Evolutionary conservation across 2,329 filamentous ascomycete species (phyloP).

Genomic region (Rutstroemia sp.): DNA sequence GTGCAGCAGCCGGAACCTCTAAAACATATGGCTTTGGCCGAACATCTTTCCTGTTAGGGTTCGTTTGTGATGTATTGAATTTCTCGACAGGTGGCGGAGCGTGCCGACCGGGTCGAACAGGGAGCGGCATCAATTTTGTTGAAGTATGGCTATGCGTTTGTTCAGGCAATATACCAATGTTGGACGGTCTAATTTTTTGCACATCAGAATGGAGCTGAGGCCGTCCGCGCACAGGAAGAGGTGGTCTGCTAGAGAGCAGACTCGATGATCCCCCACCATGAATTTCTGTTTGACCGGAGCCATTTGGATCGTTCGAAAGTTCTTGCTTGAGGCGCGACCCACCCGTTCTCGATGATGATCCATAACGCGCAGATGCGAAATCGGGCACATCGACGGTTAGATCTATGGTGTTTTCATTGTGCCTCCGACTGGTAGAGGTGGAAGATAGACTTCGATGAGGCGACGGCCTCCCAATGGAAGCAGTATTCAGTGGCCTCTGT

Average conservation of each 20-base stretch:
- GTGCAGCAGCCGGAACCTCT: slow-evolving; percentile 48
- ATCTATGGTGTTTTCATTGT: slow-evolving; percentile 24
- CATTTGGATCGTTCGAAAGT: slow-evolving; percentile 36
- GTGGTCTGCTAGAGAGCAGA: slow-evolving; percentile 15
- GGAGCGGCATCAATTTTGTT: slow-evolving; percentile 38
- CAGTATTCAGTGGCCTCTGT: slow-evolving; percentile 22
- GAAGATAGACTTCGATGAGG: slow-evolving; percentile 26
- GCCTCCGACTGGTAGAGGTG: slow-evolving; percentile 22
- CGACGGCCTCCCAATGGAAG: slow-evolving; percentile 20
- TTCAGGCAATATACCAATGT: slow-evolving; percentile 18
- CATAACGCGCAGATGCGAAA: slow-evolving; percentile 28
- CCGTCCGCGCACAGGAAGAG: slow-evolving; percentile 21
- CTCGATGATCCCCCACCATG: slow-evolving; percentile 18
- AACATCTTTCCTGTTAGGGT: slow-evolving; percentile 45
- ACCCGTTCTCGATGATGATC: slow-evolving; percentile 40
- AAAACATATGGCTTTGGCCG: slow-evolving; percentile 54
- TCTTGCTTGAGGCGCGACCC: slow-evolving; percentile 55
- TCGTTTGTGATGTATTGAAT: slow-evolving; percentile 24
- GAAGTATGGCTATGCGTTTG: slow-evolving; percentile 14
- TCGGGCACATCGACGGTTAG: slow-evolving; percentile 26
- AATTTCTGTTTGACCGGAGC: slow-evolving; percentile 16
- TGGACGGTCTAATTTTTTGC: slow-evolving; percentile 17
- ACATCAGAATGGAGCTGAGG: slow-evolving; percentile 26
- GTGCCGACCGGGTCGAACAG: slow-evolving; percentile 40
- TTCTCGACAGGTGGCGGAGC: slow-evolving; percentile 30